Conservation (phyloP, 2,329 filamentous ascomycete genomes). For the Trichoderma sp. region DNA sequence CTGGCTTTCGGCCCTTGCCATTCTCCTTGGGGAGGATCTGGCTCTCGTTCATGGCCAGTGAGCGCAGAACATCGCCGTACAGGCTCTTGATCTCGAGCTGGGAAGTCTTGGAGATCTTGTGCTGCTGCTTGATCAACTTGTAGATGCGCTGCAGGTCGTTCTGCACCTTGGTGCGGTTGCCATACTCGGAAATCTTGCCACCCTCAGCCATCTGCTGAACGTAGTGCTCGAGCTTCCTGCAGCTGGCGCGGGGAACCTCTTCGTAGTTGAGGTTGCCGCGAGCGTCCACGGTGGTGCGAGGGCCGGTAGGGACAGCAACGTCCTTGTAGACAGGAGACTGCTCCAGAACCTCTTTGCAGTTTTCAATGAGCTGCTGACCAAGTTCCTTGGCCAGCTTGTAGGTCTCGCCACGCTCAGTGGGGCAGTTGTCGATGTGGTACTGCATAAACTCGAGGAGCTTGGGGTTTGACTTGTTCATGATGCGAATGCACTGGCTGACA, state of each 20-base stretch:
- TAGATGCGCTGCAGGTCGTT: conserved; percentile 93
- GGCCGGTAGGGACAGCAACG: conserved; percentile 85
- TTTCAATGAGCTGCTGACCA: conserved; percentile 89
- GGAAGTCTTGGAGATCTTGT: conserved; percentile 94
- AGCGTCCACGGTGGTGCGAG: conserved; percentile 86
- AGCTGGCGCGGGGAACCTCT: conserved; percentile 80
- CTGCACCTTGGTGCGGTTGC: conserved; percentile 96
- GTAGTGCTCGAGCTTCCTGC: conserved; percentile 96
- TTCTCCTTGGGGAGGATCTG: conserved; percentile 92
- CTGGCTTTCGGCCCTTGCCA: conserved; percentile 59
- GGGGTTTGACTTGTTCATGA: conserved; percentile 99
- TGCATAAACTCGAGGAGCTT: conserved; percentile 98
- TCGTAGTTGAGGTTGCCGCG: conserved; percentile 91
- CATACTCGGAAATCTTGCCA: conserved; percentile 97
- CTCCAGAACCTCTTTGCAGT: conserved; percentile 88
- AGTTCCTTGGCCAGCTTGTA: conserved; percentile 97
- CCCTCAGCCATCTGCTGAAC: conserved; percentile 98
- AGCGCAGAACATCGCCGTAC: conserved; percentile 91
- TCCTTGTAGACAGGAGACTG: conserved; percentile 92
- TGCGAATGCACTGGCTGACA: conserved; percentile 95
- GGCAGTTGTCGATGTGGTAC: conserved; percentile 98
- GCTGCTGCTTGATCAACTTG: conserved; percentile 97
- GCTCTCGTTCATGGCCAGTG: conserved; percentile 94
- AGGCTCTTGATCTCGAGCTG: conserved; percentile 95
- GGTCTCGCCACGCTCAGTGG: conserved; percentile 92